These are phyloP conservation scores for Solanum okadae DNA, from an alignment of 257 asterid species.

Conservation along the genomic window DNA sequence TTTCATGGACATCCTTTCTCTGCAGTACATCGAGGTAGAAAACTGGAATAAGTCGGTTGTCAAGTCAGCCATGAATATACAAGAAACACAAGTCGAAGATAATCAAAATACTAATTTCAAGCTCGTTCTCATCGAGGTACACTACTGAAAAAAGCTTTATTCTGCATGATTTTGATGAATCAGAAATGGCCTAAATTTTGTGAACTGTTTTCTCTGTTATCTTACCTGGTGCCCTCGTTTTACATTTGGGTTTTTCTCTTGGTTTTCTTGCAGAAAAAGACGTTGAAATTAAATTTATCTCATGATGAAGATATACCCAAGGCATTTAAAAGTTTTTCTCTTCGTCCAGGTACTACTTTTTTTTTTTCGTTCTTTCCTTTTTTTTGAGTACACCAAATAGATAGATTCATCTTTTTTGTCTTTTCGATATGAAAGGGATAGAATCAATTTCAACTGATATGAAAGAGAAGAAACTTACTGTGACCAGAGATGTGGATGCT, in stretches of 20 bases:
- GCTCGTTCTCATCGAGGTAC: background rate
- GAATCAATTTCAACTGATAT: background rate
- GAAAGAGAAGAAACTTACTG: background rate
- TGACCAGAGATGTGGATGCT: background rate
- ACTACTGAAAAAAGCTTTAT: background rate
- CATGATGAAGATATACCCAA: too few relatives aligned
- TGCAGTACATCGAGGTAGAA: background rate
- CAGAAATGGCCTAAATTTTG: background rate
- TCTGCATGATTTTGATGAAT: background rate
- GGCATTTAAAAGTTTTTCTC: background rate
- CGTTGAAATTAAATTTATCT: too few relatives aligned
- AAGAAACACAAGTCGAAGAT: background rate
- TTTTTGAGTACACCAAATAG: background rate
- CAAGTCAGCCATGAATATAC: background rate
- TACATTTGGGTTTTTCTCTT: background rate
- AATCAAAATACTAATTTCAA: background rate
- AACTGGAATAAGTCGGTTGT: background rate
- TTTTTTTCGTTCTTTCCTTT: background rate
- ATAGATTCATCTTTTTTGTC: background rate
- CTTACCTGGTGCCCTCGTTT: background rate
- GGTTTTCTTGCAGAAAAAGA: background rate
- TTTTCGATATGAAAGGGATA: background rate
- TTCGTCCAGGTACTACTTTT: background rate
- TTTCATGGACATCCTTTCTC: background rate
- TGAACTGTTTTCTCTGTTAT: background rate